These are phyloP conservation scores for Sugiyamaella japonica DNA, from an alignment of 1,139 yeast genomes.

Conservation along the genomic window DNA sequence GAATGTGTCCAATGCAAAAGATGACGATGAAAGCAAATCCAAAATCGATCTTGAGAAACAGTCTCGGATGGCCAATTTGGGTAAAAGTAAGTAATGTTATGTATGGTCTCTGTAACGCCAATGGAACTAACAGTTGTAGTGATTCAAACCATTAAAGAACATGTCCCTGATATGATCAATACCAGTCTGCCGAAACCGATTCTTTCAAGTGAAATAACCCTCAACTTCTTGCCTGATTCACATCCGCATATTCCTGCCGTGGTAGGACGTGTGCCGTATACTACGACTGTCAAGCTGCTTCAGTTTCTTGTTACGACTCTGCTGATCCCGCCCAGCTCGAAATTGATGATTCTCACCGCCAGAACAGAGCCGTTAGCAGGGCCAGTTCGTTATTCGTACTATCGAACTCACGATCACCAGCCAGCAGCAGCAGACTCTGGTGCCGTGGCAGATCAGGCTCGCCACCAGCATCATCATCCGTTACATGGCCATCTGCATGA, in stretches of 20 bases:
- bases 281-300: conserved; percentile 44
- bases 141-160: conserved; percentile 51
- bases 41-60: conserved; percentile 20
- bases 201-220: conserved; percentile 53
- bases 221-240: conserved; percentile 65
- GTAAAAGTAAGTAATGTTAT: conserved; percentile 35
- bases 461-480: not conserved
- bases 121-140: conserved; percentile 30
- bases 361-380: conserved; percentile 19
- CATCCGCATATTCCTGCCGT: conserved; percentile 60
- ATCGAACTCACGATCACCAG: conserved; percentile 12
- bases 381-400: conserved; percentile 12
- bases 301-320: conserved; percentile 35
- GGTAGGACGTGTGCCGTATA: conserved; percentile 60
- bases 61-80: conserved; percentile 54
- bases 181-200: conserved; percentile 51
- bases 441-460: conserved; percentile 2
- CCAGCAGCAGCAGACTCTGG: too few species aligned
- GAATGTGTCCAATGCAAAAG: not conserved
- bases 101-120: not conserved
- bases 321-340: conserved; percentile 34
- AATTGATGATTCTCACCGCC: conserved; percentile 30
- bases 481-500: conserved; percentile 7
- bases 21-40: not conserved
- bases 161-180: conserved; percentile 60